These are phyloP conservation scores for Aspergillus brasiliensis DNA, from an alignment of 2,329 filamentous ascomycete genomes.

Conservation along the genomic window DNA sequence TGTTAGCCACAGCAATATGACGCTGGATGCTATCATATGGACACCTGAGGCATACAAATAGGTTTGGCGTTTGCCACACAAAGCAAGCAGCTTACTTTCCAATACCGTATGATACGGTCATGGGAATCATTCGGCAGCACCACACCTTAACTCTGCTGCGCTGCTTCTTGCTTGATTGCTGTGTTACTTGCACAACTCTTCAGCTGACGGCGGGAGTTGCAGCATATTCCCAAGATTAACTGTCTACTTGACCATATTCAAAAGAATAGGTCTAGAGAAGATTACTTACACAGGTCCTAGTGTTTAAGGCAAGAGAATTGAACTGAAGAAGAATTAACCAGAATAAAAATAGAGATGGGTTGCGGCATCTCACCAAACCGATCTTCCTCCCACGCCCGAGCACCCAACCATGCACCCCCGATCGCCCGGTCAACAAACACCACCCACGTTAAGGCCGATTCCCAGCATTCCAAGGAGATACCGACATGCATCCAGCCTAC, in stretches of 20 bases:
- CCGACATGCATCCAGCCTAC: background rate
- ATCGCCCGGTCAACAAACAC: conserved; percentile 10
- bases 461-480: conserved; percentile 8
- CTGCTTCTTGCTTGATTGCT: background rate
- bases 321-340: background rate
- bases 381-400: conserved; percentile 1
- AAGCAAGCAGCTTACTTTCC: background rate
- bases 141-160: background rate
- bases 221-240: background rate
- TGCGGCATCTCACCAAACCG: background rate
- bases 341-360: background rate
- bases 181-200: background rate
- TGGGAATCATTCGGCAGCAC: background rate
- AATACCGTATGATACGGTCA: conserved; percentile 1
- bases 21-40: background rate
- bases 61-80: background rate
- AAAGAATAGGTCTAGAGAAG: background rate
- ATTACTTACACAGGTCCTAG: background rate
- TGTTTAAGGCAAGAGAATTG: background rate
- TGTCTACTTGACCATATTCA: background rate
- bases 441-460: conserved; percentile 5
- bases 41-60: background rate
- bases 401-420: conserved; percentile 7
- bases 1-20: background rate
- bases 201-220: background rate